Base-by-base conservation (phyloP, 306 rosid genomes). In the Echinosophora koreensis region DNA sequence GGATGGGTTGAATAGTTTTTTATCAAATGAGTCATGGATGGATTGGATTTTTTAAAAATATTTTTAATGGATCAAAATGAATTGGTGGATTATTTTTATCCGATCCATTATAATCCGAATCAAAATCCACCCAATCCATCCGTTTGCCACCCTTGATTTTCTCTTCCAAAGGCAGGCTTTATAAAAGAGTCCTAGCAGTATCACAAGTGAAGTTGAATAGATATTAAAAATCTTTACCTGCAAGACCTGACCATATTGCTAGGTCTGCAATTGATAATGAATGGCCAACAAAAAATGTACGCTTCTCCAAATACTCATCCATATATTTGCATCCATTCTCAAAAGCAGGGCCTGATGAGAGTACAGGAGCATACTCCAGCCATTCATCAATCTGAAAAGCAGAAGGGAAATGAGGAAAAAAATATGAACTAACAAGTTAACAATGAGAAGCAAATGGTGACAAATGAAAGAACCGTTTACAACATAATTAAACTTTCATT, bases 191-290 rank as follows among this genome's bases (percentile, higher is more conserved):
- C 52, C 32, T 1, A 70, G 38, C 5, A 46, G 56, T 16, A 60
- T 35, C 18, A 58, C 30, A 5, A 3, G 47, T 8, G 46, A 27
- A 47, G 22, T 30, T 46, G 50, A 80, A 66, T 51, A 63, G 67
- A 30, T 37, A 46, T 22, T 7, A 16, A 69, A 63, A 64, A 60
- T 2, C 11, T 64, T 71, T 87, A 95, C 99, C 97, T 71, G 92
- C 91, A 78, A 95, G 93, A 74, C 90, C 86, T 2, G 97, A 87
- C 97, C 97, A 95, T 77, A 95, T 83, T 66, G 92, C 94, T 59
- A 95, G 5, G 81, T 92, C 99, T 50, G 99, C 97, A 66, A 95
- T 86, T 27, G 97, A 90, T 37, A 95, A 79, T 42, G 80, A 88
- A 39, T 78, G 59, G 46, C 86, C 86, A 27, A 89, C 96, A 32